Base-by-base conservation (phyloP, 1,284 basidiomycete genomes). In the Moesziomyces parantarcticus region DNA sequence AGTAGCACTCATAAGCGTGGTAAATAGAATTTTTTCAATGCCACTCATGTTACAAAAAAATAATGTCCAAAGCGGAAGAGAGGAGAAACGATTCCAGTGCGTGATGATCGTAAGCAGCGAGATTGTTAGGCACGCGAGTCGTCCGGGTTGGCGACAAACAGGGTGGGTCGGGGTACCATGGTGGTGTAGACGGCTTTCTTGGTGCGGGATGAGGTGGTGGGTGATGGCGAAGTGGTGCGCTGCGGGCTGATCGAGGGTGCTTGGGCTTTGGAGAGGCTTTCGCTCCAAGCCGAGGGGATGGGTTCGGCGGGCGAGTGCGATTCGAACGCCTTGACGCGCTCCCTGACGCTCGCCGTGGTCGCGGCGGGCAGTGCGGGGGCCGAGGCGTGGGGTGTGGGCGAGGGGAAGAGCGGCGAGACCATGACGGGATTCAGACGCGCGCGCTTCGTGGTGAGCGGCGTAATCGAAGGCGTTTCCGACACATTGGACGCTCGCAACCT, bases 141-240 rank as follows among this genome's bases (percentile, higher is more conserved):
- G 45, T 80, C 78, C 0, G 77, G 77, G 42, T 79, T 79, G n/a
- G 79, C 79, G 1, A 80, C 73, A 26, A 75, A 79, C 8, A 80
- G 53, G 5, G 36, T 39, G 36, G 36, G 36, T 39, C 18, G 3
- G 36, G 36, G 36, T 8, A 39, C 23, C 16, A 39, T 16, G 16
- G 36, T 39, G 16, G 36, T 39, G 36, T 39, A 39, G 36, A 18
- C 18, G 36, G 6, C 6, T 32, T 14, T 39, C 16, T 39, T 18
- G 16, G 36, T 18, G 18, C 36, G 29, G 6, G 29, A 32, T 11
- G 29, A 3, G 29, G 29, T 32, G 29, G 29, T 32, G 29, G 29
- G 29, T 13, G 29, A 32, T 32, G 29, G 29, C 29, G 29, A 32
- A 13, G 29, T 32, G 29, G 29, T 32, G 11, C 29, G 29, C 29